phyloP scores from a whole-genome alignment of 202 grass and related monocot genomes.

The Setaria viridis region DNA sequence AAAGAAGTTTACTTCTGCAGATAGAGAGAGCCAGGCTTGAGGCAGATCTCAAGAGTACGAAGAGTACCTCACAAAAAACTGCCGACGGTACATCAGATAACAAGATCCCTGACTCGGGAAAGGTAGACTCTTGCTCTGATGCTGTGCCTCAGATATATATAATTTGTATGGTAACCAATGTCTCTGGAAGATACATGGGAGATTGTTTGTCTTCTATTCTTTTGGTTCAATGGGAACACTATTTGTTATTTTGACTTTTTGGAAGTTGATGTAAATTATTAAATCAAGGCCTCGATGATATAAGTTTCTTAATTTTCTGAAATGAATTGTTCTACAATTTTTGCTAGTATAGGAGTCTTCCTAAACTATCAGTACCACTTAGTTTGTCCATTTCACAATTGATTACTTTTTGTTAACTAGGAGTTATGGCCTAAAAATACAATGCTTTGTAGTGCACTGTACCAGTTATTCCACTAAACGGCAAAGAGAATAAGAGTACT shows the following conservation, averaged over 20 bases:
- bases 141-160: background rate
- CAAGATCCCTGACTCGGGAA: conserved; percentile 45
- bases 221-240: background rate
- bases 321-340: conserved; percentile 29
- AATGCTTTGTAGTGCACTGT: conserved; percentile 11
- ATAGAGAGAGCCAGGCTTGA: conserved; percentile 67
- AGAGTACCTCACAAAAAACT: conserved; percentile 53
- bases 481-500: conserved; percentile 49
- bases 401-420: background rate
- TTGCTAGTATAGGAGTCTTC: conserved; percentile 30
- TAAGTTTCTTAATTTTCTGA: conserved; percentile 17
- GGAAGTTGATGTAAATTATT: conserved; percentile 26
- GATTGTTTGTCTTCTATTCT: conserved; percentile 9
- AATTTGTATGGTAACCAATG: conserved; percentile 20
- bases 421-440: conserved; percentile 26
- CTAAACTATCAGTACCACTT: conserved; percentile 1
- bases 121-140: conserved; percentile 54
- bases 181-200: conserved; percentile 3
- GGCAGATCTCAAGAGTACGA: conserved; percentile 45
- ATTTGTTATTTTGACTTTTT: conserved; percentile 26
- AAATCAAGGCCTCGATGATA: background rate
- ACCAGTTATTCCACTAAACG: background rate
- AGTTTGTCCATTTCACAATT: conserved; percentile 27
- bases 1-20: conserved; percentile 56
- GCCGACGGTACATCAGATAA: conserved; percentile 45